Evolutionary conservation across 2,329 filamentous ascomycete species (phyloP).

Genomic region (Pseudopyrenochaeta lycopersici): DNA sequence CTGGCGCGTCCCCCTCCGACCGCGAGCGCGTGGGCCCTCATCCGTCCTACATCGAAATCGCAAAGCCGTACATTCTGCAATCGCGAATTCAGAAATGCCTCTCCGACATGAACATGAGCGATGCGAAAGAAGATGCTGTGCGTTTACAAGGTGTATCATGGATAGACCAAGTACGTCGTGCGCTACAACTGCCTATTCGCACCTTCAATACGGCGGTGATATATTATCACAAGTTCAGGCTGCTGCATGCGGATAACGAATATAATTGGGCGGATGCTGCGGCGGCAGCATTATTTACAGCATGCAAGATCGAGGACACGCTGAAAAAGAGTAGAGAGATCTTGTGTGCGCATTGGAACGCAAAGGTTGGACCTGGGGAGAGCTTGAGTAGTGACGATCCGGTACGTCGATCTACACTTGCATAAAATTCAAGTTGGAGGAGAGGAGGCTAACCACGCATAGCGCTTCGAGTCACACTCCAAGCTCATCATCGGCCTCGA

Average conservation of each 20-base stretch:
- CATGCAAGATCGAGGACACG: constrained; percentile 97
- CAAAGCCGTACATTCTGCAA: constrained; percentile 82
- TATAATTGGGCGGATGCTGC: constrained; percentile 88
- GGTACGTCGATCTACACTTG: constrained; percentile 57
- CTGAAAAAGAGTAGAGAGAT: constrained; percentile 97
- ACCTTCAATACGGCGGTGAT: constrained; percentile 92
- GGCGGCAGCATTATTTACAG: constrained; percentile 86
- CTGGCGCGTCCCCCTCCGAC: constrained; percentile 35
- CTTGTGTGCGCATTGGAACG: constrained; percentile 86
- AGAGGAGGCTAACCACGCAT: constrained; percentile 2
- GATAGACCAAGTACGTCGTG: constrained; percentile 84
- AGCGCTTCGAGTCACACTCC: constrained; percentile 82
- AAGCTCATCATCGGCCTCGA: constrained; percentile 89
- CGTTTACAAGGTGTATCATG: constrained; percentile 87
- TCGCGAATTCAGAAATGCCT: constrained; percentile 79
- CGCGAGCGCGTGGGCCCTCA: constrained; percentile 59
- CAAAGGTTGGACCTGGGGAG: constrained; percentile 75
- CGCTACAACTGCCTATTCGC: constrained; percentile 82
- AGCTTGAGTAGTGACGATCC: constrained; percentile 81
- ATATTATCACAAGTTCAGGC: constrained; percentile 93
- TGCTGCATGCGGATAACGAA: constrained; percentile 84
- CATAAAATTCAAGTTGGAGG: neutral
- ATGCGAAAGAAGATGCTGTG: constrained; percentile 80
- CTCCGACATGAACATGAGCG: constrained; percentile 73
- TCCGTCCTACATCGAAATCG: constrained; percentile 70